Conservation (phyloP, 2,329 filamentous ascomycete species). For the Remersonia thermophila region DNA sequence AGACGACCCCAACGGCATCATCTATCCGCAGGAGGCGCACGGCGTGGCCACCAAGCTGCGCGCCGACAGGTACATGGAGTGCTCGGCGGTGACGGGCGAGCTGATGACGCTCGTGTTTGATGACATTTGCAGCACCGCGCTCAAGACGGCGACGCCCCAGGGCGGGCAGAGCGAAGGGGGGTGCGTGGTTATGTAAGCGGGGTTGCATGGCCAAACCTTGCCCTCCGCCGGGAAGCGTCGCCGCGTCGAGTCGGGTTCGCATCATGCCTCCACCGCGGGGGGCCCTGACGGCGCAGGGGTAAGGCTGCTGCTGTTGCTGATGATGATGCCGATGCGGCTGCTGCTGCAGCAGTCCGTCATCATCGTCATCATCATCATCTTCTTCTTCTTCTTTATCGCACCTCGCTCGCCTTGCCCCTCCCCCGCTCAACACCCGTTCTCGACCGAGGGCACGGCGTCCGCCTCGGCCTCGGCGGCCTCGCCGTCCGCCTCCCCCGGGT, state of each 20-base stretch:
- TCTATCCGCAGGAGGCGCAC: constrained; percentile 50
- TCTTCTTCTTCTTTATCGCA: too few relatives aligned
- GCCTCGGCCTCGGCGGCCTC: constrained; percentile 25
- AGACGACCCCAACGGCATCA: constrained; percentile 45
- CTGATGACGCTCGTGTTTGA: constrained; percentile 45
- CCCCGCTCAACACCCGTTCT: constrained; percentile 18
- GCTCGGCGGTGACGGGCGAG: constrained; percentile 48
- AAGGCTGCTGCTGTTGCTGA: too few relatives aligned
- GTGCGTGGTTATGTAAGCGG: constrained; percentile 37
- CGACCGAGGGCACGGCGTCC: constrained; percentile 21
- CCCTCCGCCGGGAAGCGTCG: too few relatives aligned
- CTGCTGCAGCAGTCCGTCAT: too few relatives aligned
- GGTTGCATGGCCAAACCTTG: background rate
- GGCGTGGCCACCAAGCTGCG: constrained; percentile 44
- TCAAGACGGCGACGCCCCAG: constrained; percentile 31
- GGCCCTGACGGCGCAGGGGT: too few relatives aligned
- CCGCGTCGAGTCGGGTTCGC: background rate
- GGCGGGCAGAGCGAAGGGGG: constrained; percentile 44
- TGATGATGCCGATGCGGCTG: too few relatives aligned
- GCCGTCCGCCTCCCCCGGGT: constrained; percentile 17
- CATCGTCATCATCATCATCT: too few relatives aligned
- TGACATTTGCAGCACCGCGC: constrained; percentile 46
- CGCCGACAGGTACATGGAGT: constrained; percentile 52
- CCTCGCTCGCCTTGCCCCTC: too few relatives aligned
- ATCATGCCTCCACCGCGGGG: too few relatives aligned